Percentiles rank a stretch among this genome's conserved stretches.
These are phyloP conservation scores for Candida ortonii DNA, from an alignment of 805 yeast genomes.

Conservation along the genomic window DNA sequence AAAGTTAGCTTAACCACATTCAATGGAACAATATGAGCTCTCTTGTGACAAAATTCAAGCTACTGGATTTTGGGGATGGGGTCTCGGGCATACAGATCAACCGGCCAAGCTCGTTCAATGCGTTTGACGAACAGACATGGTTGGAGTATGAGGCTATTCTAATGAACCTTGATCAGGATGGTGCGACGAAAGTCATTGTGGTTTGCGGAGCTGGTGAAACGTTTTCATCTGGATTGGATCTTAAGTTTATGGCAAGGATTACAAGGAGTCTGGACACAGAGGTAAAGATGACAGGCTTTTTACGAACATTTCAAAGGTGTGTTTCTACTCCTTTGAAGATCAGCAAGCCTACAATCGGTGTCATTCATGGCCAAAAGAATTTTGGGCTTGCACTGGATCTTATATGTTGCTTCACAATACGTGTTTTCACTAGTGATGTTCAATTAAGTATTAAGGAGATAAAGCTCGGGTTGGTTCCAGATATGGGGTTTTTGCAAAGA, in stretches of 20 bases:
- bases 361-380: constrained; percentile 57
- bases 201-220: constrained; percentile 54
- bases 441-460: constrained; percentile 64
- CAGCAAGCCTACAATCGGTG: constrained; percentile 60
- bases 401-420: constrained; percentile 53
- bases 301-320: constrained; percentile 57
- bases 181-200: constrained; percentile 51
- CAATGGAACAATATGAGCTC: no score
- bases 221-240: constrained; percentile 66
- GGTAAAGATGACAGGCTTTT: constrained; percentile 32
- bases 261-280: constrained; percentile 14
- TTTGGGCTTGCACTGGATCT: constrained; percentile 72
- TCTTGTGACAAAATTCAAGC: constrained; percentile 1
- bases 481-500: constrained; percentile 74
- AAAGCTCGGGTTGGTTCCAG: constrained; percentile 72
- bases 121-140: constrained; percentile 57
- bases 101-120: constrained; percentile 58
- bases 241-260: constrained; percentile 33
- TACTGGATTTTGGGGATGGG: constrained; percentile 7
- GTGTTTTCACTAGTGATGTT: constrained; percentile 53
- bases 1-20: no score
- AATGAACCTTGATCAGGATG: constrained; percentile 40
- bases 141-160: constrained; percentile 51
- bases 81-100: constrained; percentile 58
- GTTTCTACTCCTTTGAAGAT: constrained; percentile 48